Base-by-base conservation (phyloP, 352 stramenopile genomes). In the Phytophthora agathidicida region DNA sequence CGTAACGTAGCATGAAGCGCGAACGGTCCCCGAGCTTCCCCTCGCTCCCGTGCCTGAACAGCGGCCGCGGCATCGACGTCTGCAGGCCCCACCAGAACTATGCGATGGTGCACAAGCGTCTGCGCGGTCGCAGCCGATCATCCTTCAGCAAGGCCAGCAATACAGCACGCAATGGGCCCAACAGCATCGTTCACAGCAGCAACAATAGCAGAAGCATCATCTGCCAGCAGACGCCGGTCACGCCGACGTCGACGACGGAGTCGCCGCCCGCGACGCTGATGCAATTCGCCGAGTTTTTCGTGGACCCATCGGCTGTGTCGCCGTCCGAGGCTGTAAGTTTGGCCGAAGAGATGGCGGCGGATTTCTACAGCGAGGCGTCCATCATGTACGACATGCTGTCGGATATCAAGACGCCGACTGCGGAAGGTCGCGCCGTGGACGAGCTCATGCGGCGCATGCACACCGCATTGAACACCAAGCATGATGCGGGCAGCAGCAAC, bases 371-470 rank as follows among this genome's bases (percentile, higher is more conserved):
- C 51, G 80, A 89, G 51, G 54, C 71, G 11, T 82, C 66, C 14
- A 84, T 81, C 53, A 68, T 90, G 53, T 84, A 86, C 63, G 71
- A 88, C 56, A 85, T 88, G 76, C 65, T 84, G 24, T 90, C 78
- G 38, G 80, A 88, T 19, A 71, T 88, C 41, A 80, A 83, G 57
- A 63, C 46, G 5, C 65, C 57, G 20, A 86, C 39, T 3, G 64
- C 69, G n/a, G 77, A 87, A 31, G 55, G 57, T 19, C 58, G 46
- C 47, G 75, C 75, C 9, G 77, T 88, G 35, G 75, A 87, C 55
- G 76, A 86, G 46, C 74, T 88, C 33, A 87, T 88, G 68, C 58
- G 54, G 14, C 74, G 79, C 42, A 61, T 83, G 64, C 53, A 66
- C 26, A 51, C 23, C 19, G 31, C 71, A 30, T 37, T 81, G 28